Percentiles rank a stretch among this genome's conserved stretches.
Conservation (phyloP, 345 rosid species). For the Linum usitatissimum region DNA sequence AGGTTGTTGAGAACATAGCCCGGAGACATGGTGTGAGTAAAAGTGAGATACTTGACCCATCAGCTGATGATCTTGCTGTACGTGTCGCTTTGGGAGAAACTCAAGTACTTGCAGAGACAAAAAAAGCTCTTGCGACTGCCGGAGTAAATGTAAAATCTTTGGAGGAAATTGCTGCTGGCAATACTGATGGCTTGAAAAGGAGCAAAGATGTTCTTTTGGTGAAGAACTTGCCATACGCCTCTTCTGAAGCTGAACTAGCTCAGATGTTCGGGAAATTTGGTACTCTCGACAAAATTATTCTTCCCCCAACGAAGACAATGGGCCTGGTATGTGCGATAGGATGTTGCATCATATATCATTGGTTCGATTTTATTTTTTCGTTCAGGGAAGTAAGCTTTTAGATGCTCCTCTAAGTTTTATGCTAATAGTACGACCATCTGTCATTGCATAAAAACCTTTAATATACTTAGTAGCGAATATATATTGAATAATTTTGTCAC, state of each 20-base stretch:
- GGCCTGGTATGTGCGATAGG: conserved; percentile 49
- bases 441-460: background rate
- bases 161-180: conserved; percentile 59
- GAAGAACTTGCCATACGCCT: conserved; percentile 87
- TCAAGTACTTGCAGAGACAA: conserved; percentile 87
- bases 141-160: conserved; percentile 65
- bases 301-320: conserved; percentile 82
- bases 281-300: conserved; percentile 62
- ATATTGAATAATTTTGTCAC: no score
- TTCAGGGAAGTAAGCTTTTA: background rate
- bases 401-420: background rate
- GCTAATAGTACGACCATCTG: background rate
- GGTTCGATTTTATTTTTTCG: background rate
- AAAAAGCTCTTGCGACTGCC: conserved; percentile 63
- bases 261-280: conserved; percentile 82
- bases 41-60: conserved; percentile 83
- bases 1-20: conserved; percentile 81
- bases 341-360: background rate
- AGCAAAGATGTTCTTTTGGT: conserved; percentile 78
- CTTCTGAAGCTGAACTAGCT: conserved; percentile 70
- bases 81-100: conserved; percentile 96
- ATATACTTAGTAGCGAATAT: background rate
- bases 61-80: conserved; percentile 86
- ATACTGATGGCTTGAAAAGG: conserved; percentile 48
- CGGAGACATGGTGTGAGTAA: conserved; percentile 79